Percentiles rank a stretch among this genome's conserved stretches.
Evolutionary conservation across 2,329 filamentous ascomycete genomes (phyloP).

Genomic region (Elsinoe arachidis): DNA sequence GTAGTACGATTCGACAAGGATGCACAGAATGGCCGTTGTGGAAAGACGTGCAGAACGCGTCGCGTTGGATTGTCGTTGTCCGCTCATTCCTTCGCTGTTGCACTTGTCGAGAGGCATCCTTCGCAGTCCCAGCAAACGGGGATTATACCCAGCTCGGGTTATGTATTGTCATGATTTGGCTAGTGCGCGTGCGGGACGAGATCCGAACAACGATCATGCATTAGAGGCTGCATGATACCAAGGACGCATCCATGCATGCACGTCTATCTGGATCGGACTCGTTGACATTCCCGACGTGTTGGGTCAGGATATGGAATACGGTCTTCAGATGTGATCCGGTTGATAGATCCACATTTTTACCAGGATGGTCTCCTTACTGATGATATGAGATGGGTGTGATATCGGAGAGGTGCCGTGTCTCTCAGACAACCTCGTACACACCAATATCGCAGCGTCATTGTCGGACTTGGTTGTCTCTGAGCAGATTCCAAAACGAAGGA

Average conservation of each 20-base stretch:
- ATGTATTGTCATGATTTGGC: background rate
- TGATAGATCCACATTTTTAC: background rate
- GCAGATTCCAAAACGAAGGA: background rate
- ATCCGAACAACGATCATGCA: constrained; percentile 11
- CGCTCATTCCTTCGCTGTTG: background rate
- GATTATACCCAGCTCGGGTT: background rate
- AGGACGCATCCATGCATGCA: constrained; percentile 3
- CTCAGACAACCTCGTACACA: constrained; percentile 1
- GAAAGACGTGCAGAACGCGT: constrained; percentile 1
- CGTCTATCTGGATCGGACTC: constrained; percentile 3
- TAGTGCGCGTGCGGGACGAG: constrained; percentile 1
- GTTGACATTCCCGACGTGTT: background rate
- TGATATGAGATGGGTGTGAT: background rate
- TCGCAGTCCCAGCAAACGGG: background rate
- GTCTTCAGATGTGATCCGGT: background rate
- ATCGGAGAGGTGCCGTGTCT: background rate
- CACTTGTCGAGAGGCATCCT: background rate
- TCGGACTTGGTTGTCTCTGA: background rate
- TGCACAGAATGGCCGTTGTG: constrained; percentile 8
- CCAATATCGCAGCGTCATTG: background rate
- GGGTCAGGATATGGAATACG: background rate
- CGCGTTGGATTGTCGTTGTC: background rate
- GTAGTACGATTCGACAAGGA: constrained; percentile 2
- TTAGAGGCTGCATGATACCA: background rate
- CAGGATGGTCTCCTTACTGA: background rate